Evolutionary conservation across 1,284 basidiomycete genomes (phyloP).

Genomic region (Ceratorhiza oryzae-sativae): DNA sequence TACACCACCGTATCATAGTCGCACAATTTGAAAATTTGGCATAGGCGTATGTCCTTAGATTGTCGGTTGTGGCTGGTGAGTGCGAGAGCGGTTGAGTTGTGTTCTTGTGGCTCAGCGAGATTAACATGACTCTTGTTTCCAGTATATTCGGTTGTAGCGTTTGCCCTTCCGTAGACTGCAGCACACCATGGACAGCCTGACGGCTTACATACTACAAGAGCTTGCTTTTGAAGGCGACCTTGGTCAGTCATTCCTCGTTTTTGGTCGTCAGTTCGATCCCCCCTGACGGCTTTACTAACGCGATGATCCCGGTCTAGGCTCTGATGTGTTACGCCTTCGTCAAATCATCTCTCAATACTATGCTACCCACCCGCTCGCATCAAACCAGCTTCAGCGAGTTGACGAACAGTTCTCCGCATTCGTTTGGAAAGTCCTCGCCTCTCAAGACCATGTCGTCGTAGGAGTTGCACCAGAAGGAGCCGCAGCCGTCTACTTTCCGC

Average conservation of each 20-base stretch:
- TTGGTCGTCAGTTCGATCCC: slow-evolving; percentile 45
- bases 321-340: slow-evolving; percentile 68
- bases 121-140: no score
- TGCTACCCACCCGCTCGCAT: slow-evolving; percentile 50
- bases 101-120: no score
- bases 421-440: slow-evolving; percentile 78
- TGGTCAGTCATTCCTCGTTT: slow-evolving; percentile 58
- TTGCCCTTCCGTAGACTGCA: background rate
- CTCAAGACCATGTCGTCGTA: slow-evolving; percentile 72
- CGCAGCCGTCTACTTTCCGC: slow-evolving; percentile 75
- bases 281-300: slow-evolving; percentile 41
- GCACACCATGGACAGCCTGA: slow-evolving; percentile 14
- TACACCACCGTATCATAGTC: background rate
- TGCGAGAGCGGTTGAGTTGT: no score
- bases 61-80: no score
- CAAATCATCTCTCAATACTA: slow-evolving; percentile 75
- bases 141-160: background rate
- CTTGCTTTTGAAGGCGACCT: slow-evolving; percentile 83
- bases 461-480: slow-evolving; percentile 67
- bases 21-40: background rate
- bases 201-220: slow-evolving; percentile 59
- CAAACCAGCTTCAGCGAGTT: slow-evolving; percentile 58
- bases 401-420: slow-evolving; percentile 81
- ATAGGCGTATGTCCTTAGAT: no score
- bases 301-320: slow-evolving; percentile 58